Conservation (phyloP, 2,329 filamentous ascomycete genomes). For the Biscogniauxia sp. region DNA sequence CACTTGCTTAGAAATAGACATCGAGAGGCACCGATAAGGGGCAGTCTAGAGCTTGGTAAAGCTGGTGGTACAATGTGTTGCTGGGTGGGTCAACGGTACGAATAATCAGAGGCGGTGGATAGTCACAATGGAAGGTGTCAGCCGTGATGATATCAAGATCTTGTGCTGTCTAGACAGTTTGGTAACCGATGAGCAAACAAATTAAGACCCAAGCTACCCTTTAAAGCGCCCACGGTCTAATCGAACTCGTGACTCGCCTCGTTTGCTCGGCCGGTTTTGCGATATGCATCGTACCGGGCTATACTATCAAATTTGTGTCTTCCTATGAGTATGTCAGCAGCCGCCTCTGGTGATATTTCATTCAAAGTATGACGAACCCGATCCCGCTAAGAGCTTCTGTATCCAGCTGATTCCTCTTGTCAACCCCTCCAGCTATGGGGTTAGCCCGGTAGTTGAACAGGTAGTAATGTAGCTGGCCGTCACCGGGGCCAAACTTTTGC, state of each 20-base stretch:
- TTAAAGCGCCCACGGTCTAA: not conserved
- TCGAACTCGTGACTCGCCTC: not conserved
- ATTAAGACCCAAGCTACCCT: not conserved
- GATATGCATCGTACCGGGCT: constrained; percentile 3
- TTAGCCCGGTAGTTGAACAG: constrained; percentile 94
- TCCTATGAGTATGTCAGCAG: constrained; percentile 25
- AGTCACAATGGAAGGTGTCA: not conserved
- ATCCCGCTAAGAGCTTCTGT: constrained; percentile 78
- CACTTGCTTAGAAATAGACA: constrained; percentile 15
- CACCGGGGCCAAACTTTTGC: constrained; percentile 91
- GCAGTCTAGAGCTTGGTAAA: constrained; percentile 2
- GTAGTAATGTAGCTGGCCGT: constrained; percentile 95
- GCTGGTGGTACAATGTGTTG: not conserved
- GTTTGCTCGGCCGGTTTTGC: not conserved
- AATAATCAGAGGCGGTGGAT: not conserved
- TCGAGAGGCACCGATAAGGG: constrained; percentile 11
- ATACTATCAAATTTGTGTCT: constrained; percentile 30
- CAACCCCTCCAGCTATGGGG: constrained; percentile 80
- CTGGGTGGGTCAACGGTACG: constrained; percentile 1
- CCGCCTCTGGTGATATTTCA: constrained; percentile 5
- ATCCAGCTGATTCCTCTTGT: constrained; percentile 75
- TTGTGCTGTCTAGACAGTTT: not conserved
- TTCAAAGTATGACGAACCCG: constrained; percentile 77
- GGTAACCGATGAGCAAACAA: not conserved
- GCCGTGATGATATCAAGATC: not conserved